Percentiles rank a stretch among this genome's conserved stretches.
Conservation (phyloP, 148 eudicot genomes). For the Selenicereus undatus region DNA sequence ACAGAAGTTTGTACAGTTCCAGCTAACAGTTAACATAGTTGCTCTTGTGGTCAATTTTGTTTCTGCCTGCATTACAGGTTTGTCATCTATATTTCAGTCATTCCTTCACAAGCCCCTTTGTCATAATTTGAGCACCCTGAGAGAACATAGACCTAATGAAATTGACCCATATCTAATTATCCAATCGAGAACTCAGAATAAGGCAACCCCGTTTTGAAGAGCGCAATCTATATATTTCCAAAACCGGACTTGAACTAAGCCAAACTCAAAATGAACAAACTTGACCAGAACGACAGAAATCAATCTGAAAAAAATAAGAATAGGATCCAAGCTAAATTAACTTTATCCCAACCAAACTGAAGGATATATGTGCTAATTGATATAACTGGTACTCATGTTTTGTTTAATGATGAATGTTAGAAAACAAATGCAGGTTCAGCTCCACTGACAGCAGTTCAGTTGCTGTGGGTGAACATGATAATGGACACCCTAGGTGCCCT, state of each 20-base stretch:
- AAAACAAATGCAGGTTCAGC: slow-evolving; percentile 52
- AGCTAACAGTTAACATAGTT: slow-evolving; percentile 82
- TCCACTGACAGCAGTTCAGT: slow-evolving; percentile 78
- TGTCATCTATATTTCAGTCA: not conserved
- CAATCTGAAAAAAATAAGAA: no score
- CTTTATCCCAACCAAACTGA: not conserved
- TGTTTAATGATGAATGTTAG: not conserved
- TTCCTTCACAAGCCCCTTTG: not conserved
- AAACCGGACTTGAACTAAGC: no score
- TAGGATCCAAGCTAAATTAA: no score
- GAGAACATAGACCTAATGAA: not conserved
- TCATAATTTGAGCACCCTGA: not conserved
- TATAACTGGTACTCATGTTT: not conserved
- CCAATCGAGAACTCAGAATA: not conserved
- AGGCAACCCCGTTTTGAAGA: not conserved
- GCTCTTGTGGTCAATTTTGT: slow-evolving; percentile 71
- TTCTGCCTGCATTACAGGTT: slow-evolving; percentile 78
- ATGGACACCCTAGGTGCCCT: slow-evolving; percentile 93
- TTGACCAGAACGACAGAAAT: not conserved
- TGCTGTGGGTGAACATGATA: slow-evolving; percentile 95
- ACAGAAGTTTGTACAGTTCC: slow-evolving; percentile 90
- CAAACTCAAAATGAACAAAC: not conserved
- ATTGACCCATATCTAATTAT: not conserved
- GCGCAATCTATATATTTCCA: not conserved
- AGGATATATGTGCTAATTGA: not conserved